Evolutionary conservation across 2,329 filamentous ascomycete genomes (phyloP), one percentile per base, ranked within the genome.

Genomic region (Pseudocercospora fuligena): DNA sequence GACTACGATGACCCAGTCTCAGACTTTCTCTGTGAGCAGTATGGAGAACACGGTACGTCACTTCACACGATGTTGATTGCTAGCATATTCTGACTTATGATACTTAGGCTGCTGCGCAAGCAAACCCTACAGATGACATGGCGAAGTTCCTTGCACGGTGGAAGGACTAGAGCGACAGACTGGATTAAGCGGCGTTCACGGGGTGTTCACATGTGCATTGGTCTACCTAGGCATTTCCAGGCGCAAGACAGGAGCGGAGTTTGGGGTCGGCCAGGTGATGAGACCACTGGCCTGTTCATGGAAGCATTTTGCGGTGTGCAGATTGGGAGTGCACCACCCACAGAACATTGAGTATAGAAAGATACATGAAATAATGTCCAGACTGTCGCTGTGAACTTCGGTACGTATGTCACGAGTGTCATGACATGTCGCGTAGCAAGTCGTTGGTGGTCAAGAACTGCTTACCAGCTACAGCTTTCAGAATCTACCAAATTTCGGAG

Each of bases 21-120:
- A 84, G 65, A 88, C 86, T 0, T 86, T 82, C 73, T 82, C 79
- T 27, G 80, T 83, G 19, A 76, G 75, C 56, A 87, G 83, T 70
- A 82, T 82, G 67, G 87, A 87, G 77, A 88, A 89, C 72, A 85
- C 87, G 54, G 88, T 89, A 81, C 73, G 86, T 82, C 49, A 23
- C 53, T 56, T 21, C 47, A 19, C 27, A 36, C 12, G 33, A 7
- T 27, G 25, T 19, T 3, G 25, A 29, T n/a, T 31, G 16, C 43
- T 9, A 31, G 65, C 33, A 36, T 40, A 25, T n/a, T 36, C 65
- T 67, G 29, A 70, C n/a, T 59, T 56, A 23, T 21, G 9, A 47
- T 63, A 19, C 25, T 1, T 72, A 89, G 87, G 85, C 83, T 70
- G 80, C 86, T n/a, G 79, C 87, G 14, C 84, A 84, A 57, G 77